Evolutionary conservation across 1,284 basidiomycete species (phyloP).

Genomic region (Apiotrichum sp.): DNA sequence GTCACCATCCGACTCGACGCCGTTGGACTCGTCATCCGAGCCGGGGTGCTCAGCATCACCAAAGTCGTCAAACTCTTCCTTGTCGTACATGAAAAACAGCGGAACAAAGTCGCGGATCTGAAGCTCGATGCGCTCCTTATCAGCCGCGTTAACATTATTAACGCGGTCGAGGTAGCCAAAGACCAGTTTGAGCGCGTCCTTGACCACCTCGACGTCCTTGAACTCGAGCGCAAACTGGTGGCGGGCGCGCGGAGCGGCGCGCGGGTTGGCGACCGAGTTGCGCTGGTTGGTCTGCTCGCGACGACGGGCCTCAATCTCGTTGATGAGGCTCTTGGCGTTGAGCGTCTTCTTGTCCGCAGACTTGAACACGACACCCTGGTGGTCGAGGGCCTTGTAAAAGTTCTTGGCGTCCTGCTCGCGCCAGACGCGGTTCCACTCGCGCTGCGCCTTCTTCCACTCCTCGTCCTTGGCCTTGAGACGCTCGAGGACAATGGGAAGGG

Average conservation of each 20-base stretch:
- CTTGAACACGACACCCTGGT: constrained; percentile 93
- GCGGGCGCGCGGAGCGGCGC: constrained; percentile 30
- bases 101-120: constrained; percentile 84
- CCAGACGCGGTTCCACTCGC: constrained; percentile 98
- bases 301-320: constrained; percentile 76
- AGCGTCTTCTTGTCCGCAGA: constrained; percentile 93
- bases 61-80: constrained; percentile 71
- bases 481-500: constrained; percentile 85
- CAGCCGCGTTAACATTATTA: constrained; percentile 64
- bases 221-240: constrained; percentile 77
- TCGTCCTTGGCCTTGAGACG: constrained; percentile 93
- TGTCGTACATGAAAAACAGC: constrained; percentile 67
- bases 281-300: constrained; percentile 67
- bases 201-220: constrained; percentile 72
- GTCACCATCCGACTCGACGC: constrained; percentile 53
- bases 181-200: constrained; percentile 83
- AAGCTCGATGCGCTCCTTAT: constrained; percentile 75
- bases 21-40: constrained; percentile 59
- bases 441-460: constrained; percentile 90
- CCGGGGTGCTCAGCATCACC: constrained; percentile 55
- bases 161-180: constrained; percentile 85
- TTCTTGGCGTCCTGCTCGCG: constrained; percentile 93
- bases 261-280: constrained; percentile 65
- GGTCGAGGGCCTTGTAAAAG: constrained; percentile 94
- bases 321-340: constrained; percentile 81